A percentile compares a stretch with the other conserved stretches of the same genome.
Evolutionary conservation across 345 rosid species (phyloP).

Genomic region (Eucalyptus curtisii): DNA sequence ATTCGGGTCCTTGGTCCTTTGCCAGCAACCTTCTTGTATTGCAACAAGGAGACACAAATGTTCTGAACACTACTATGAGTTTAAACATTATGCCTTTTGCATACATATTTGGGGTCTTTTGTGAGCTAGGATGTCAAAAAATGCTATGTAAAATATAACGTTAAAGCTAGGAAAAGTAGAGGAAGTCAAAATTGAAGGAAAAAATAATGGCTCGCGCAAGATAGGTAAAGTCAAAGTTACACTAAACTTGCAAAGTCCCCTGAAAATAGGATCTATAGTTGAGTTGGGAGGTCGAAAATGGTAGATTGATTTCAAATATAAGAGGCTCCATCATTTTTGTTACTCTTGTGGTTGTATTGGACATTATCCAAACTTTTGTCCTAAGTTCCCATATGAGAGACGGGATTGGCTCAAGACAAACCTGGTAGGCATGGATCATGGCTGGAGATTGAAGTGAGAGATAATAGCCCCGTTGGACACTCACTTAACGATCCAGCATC

Average conservation of each 20-base stretch:
- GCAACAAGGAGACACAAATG: background rate
- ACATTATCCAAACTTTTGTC: background rate
- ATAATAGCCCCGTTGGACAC: background rate
- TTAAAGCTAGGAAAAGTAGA: background rate
- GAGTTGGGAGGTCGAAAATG: background rate
- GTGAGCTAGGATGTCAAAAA: background rate
- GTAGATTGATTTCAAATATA: background rate
- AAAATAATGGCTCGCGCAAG: background rate
- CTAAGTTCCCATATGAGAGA: background rate
- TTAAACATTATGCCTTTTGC: too few species aligned
- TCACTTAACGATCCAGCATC: background rate
- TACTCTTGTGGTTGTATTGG: background rate
- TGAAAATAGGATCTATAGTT: background rate
- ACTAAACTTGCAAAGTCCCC: background rate
- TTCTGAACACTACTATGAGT: background rate
- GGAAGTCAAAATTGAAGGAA: background rate
- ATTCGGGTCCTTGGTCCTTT: background rate
- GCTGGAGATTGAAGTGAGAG: fast-evolving
- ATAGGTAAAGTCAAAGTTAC: background rate
- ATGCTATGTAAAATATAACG: too few species aligned
- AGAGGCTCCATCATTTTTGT: background rate
- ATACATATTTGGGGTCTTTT: background rate
- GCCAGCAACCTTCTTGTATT: background rate
- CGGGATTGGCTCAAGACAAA: background rate
- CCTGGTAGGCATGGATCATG: background rate